phyloP scores from a whole-genome alignment of 2,329 filamentous ascomycete genomes.

The Fusarium goolgardi region DNA sequence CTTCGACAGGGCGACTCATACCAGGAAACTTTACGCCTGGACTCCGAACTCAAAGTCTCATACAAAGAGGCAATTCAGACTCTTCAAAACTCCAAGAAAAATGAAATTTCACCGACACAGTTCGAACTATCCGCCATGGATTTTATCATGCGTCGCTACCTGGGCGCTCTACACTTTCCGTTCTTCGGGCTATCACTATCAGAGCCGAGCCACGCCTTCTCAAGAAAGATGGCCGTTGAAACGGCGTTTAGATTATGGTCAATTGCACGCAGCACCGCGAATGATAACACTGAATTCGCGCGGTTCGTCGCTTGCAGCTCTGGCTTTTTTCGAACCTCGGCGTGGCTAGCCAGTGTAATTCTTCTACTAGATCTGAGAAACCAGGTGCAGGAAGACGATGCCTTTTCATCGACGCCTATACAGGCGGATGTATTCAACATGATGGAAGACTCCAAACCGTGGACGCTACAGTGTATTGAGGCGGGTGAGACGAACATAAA shows the following conservation, averaged over 20 bases:
- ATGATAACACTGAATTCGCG: constrained; percentile 48
- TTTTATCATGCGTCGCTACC: constrained; percentile 64
- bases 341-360: constrained; percentile 52
- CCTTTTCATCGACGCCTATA: constrained; percentile 50
- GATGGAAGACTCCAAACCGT: constrained; percentile 56
- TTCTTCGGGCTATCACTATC: constrained; percentile 57
- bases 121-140: constrained; percentile 62
- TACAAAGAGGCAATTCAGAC: constrained; percentile 57
- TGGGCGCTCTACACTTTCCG: constrained; percentile 67
- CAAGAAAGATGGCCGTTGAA: constrained; percentile 61
- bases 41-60: constrained; percentile 54
- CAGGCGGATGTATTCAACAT: constrained; percentile 57
- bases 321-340: constrained; percentile 55
- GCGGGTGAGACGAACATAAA: constrained; percentile 68
- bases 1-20: constrained; percentile 54
- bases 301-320: constrained; percentile 55
- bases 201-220: constrained; percentile 62
- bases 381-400: constrained; percentile 56
- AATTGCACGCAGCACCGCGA: constrained; percentile 45
- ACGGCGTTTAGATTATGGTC: constrained; percentile 60
- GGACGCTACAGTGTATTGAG: constrained; percentile 55
- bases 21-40: constrained; percentile 58
- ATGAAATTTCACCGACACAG: constrained; percentile 41
- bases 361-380: constrained; percentile 56
- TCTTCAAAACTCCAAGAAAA: constrained; percentile 45